Evolutionary conservation across 1,139 yeast species (phyloP).

Genomic region (Candida labiduridarum): DNA sequence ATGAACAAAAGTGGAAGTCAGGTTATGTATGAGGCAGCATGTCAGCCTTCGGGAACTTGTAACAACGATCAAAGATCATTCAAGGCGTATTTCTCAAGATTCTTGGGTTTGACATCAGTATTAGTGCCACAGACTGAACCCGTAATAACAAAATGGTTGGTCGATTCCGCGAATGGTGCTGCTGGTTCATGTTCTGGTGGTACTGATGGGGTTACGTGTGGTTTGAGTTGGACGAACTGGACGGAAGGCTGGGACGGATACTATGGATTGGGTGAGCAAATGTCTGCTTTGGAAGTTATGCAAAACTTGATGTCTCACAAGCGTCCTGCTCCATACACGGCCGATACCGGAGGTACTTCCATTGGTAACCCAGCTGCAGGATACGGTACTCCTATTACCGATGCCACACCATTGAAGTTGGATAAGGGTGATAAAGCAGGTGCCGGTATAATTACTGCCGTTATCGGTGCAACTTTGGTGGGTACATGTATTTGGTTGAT

Average conservation of each 20-base stretch:
- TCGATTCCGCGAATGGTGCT: conserved; percentile 74
- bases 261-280: conserved; percentile 94
- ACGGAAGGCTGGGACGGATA: conserved; percentile 62
- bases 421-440: conserved; percentile 77
- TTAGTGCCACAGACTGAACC: conserved; percentile 66
- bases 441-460: conserved; percentile 82
- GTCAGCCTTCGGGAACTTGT: conserved; percentile 64
- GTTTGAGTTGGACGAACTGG: conserved; percentile 69
- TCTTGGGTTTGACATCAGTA: conserved; percentile 72
- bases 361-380: conserved; percentile 65
- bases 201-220: conserved; percentile 86
- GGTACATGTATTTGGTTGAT: conserved; percentile 78
- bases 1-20: conserved; percentile 45
- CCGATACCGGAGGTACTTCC: conserved; percentile 62
- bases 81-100: conserved; percentile 78
- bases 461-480: conserved; percentile 65
- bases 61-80: conserved; percentile 90
- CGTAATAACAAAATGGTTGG: conserved; percentile 53
- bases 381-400: conserved; percentile 38
- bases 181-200: conserved; percentile 88
- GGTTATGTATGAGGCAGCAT: conserved; percentile 79
- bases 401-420: conserved; percentile 50
- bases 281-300: conserved; percentile 80
- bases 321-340: conserved; percentile 60
- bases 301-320: conserved; percentile 60